A percentile compares a stretch with the other conserved stretches of the same genome.
phyloP scores from a whole-genome alignment of 2,329 filamentous ascomycete genomes.

The Fonsecaea pedrosoi region DNA sequence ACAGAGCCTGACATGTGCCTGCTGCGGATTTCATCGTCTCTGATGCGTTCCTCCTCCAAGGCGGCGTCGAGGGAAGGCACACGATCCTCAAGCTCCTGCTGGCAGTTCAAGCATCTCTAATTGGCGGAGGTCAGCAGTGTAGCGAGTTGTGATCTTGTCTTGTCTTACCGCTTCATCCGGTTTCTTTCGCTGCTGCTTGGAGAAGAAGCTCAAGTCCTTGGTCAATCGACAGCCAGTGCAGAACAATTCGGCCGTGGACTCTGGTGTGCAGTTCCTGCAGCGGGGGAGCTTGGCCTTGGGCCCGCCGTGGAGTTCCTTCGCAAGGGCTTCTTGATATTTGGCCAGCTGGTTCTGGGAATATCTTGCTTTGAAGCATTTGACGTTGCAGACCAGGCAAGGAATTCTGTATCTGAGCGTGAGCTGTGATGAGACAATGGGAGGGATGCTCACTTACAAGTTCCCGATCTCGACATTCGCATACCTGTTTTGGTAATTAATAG shows the following conservation, averaged over 20 bases:
- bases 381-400: slow-evolving; percentile 56
- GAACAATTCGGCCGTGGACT: slow-evolving; percentile 54
- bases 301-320: slow-evolving; percentile 17
- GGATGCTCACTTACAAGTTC: slow-evolving; percentile 18
- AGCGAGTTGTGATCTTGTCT: background rate
- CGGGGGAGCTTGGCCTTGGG: slow-evolving; percentile 42
- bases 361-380: slow-evolving; percentile 45
- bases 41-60: slow-evolving; percentile 44
- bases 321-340: slow-evolving; percentile 36
- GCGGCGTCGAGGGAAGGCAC: slow-evolving; percentile 42
- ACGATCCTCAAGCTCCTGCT: slow-evolving; percentile 45
- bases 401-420: slow-evolving; percentile 45
- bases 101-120: slow-evolving; percentile 53
- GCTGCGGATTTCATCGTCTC: slow-evolving; percentile 23
- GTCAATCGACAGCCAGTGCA: slow-evolving; percentile 57
- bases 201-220: slow-evolving; percentile 58
- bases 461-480: slow-evolving; percentile 28
- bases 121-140: slow-evolving; percentile 13
- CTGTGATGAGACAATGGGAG: background rate
- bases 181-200: slow-evolving; percentile 56
- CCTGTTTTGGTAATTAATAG: slow-evolving; percentile 17
- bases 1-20: slow-evolving; percentile 20
- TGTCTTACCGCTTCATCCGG: slow-evolving; percentile 54
- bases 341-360: slow-evolving; percentile 59
- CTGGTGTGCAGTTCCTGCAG: slow-evolving; percentile 55